Evolutionary conservation across 768 basidiomycete genomes (phyloP).

Genomic region (Rossbeevera mucosa): DNA sequence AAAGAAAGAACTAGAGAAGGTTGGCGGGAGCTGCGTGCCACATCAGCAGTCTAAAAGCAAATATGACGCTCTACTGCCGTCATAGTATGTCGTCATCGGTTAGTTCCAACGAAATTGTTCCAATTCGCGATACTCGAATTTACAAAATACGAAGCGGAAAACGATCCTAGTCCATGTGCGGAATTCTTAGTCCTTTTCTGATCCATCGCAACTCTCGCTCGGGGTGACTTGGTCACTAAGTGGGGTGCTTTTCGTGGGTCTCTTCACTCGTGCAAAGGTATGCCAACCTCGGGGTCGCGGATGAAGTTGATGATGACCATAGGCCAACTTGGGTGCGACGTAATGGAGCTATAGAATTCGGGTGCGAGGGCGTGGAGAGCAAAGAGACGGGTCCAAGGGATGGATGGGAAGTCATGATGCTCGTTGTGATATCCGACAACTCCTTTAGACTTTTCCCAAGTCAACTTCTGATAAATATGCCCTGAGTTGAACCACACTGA

Average conservation of each 20-base stretch:
- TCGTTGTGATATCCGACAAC: conserved; percentile 99
- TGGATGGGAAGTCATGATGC: too few relatives aligned
- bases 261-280: conserved; percentile 85
- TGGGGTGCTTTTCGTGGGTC: conserved; percentile 42
- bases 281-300: conserved; percentile 80
- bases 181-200: conserved; percentile 15
- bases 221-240: conserved; percentile 20
- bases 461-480: too few relatives aligned
- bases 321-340: conserved; percentile 88
- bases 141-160: conserved; percentile 15
- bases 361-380: too few relatives aligned
- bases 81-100: background rate
- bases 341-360: too few relatives aligned
- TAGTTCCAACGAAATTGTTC: too few relatives aligned
- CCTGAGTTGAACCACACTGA: too few relatives aligned
- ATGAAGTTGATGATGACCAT: conserved; percentile 96
- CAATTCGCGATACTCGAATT: too few relatives aligned
- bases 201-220: conserved; percentile 3
- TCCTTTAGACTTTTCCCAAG: too few relatives aligned
- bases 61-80: conserved; percentile 5
- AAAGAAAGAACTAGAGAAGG: conserved; percentile 15
- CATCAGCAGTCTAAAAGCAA: conserved; percentile 10
- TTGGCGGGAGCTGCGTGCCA: conserved; percentile 6
- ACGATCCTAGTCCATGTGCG: conserved; percentile 4
- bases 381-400: too few relatives aligned